Evolutionary conservation across 1,284 basidiomycete species (phyloP).

Genomic region (Spongispora temasekensis): DNA sequence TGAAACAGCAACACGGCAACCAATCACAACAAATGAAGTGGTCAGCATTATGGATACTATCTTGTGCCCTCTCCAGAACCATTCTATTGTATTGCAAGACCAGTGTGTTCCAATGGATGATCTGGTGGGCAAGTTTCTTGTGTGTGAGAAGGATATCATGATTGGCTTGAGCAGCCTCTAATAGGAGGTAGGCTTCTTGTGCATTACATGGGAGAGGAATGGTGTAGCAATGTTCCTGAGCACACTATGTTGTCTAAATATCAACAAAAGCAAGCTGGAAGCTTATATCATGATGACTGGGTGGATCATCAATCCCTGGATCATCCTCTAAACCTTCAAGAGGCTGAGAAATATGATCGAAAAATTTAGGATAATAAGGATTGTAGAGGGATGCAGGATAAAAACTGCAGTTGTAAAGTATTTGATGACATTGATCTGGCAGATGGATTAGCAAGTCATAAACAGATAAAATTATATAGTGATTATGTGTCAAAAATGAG

Average conservation of each 20-base stretch:
- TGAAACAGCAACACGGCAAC: too few relatives aligned
- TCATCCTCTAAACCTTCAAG: neutral
- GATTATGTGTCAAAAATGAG: neutral
- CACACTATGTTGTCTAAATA: neutral
- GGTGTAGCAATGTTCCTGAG: neutral
- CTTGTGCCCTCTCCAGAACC: neutral
- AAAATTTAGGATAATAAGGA: neutral
- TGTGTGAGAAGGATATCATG: neutral
- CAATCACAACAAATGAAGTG: too few relatives aligned
- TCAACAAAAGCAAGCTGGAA: neutral
- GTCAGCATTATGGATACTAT: neutral
- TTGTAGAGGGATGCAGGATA: neutral
- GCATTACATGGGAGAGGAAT: neutral
- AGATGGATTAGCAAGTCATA: neutral
- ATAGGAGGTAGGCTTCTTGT: neutral
- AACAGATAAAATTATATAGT: neutral
- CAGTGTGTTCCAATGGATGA: neutral
- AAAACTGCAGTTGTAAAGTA: neutral
- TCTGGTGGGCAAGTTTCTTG: neutral
- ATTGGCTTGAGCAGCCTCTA: neutral
- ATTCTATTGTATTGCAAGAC: neutral
- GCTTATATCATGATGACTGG: neutral
- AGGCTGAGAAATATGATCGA: neutral
- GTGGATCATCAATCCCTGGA: neutral
- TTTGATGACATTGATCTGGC: neutral